phyloP scores from a whole-genome alignment of 495 filamentous ascomycete genomes.

The Tuber magnatum region DNA sequence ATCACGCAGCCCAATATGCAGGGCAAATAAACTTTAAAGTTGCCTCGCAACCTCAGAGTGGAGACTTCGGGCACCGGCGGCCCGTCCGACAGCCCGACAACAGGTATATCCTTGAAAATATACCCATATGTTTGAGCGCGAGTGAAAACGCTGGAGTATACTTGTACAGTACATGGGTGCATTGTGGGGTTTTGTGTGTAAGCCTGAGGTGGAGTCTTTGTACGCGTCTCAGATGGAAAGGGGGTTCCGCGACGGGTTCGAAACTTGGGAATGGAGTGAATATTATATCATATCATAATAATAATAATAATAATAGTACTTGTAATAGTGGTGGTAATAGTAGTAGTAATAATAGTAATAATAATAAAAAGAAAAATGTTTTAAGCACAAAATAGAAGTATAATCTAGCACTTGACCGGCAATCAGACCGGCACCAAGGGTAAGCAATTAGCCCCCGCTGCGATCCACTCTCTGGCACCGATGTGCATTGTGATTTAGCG shows the following conservation, averaged over 20 bases:
- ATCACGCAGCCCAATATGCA: constrained; percentile 27
- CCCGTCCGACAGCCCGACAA: constrained; percentile 23
- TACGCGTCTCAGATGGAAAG: not conserved
- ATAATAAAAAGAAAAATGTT: not conserved
- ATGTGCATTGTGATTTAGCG: not conserved
- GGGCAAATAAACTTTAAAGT: constrained; percentile 38
- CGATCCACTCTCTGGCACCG: not conserved
- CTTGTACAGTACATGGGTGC: not conserved
- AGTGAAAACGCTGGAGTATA: not conserved
- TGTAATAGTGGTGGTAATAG: not conserved
- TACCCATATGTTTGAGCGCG: not conserved
- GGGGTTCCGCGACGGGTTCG: not conserved
- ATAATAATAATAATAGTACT: not conserved
- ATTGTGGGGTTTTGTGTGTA: not conserved
- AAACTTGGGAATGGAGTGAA: not conserved
- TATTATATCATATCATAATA: not conserved
- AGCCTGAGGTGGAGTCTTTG: not conserved
- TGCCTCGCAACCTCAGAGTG: constrained; percentile 12
- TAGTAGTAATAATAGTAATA: not conserved
- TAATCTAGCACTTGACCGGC: not conserved
- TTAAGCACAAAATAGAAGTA: not conserved
- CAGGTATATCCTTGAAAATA: constrained; percentile 23
- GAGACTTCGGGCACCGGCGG: constrained; percentile 22
- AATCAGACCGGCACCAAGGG: not conserved
- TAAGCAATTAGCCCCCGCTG: not conserved